phyloP scores from a whole-genome alignment of 768 basidiomycete species.

The Gloeopeniophorella convolvens region DNA sequence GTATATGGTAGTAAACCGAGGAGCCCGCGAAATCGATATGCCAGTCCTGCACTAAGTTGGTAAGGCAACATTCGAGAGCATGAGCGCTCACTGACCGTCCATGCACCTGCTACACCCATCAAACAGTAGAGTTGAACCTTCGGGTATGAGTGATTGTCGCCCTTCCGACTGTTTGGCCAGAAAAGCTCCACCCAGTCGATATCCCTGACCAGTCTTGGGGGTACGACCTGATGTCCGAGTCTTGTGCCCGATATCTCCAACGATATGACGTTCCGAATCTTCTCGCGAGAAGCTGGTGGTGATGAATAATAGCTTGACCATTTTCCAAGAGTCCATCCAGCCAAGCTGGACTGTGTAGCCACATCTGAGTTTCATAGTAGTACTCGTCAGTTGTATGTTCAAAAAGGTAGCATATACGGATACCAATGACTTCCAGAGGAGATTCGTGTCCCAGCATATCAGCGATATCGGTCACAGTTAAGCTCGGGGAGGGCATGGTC shows the following conservation, averaged over 20 bases:
- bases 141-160: conserved; percentile 68
- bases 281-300: conserved; percentile 65
- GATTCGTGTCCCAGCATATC: conserved; percentile 69
- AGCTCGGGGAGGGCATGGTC: conserved; percentile 69
- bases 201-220: conserved; percentile 79
- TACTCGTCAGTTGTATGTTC: background rate
- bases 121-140: conserved; percentile 96
- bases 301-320: conserved; percentile 86
- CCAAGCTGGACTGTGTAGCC: conserved; percentile 74
- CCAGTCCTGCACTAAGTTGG: conserved; percentile 67
- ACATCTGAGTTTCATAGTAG: conserved; percentile 50
- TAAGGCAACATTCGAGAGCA: background rate
- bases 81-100: conserved; percentile 65
- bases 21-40: conserved; percentile 97
- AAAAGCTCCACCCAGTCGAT: conserved; percentile 96
- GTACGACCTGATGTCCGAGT: conserved; percentile 70
- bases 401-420: conserved; percentile 20
- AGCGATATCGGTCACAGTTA: conserved; percentile 78
- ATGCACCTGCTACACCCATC: conserved; percentile 90
- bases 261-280: conserved; percentile 92
- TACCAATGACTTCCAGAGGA: conserved; percentile 90
- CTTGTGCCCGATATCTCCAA: conserved; percentile 86
- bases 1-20: conserved; percentile 95
- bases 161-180: conserved; percentile 77
- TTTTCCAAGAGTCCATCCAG: conserved; percentile 84